Evolutionary conservation across 164 flowering plant species (phyloP).

Genomic region (Tinospora cordifolia): DNA sequence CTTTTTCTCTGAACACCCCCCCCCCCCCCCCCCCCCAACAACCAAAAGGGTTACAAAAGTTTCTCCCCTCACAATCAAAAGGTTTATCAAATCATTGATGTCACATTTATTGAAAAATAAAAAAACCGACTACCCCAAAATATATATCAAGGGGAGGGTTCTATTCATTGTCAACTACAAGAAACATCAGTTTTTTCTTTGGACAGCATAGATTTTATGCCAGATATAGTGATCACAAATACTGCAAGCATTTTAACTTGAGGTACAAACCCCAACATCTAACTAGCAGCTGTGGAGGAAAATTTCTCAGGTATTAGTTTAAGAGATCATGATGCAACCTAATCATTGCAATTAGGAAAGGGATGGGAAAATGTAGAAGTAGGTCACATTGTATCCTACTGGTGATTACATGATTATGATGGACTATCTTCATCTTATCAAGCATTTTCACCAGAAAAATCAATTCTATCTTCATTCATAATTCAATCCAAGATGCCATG

Average conservation of each 20-base stretch:
- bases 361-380: too few species aligned
- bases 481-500: neutral
- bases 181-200: too few species aligned
- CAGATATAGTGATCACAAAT: too few species aligned
- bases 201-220: too few species aligned
- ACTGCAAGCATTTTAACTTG: too few species aligned
- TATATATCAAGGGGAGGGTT: neutral
- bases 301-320: neutral
- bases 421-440: neutral
- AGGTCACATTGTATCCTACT: neutral
- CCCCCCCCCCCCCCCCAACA: too few species aligned
- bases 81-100: neutral
- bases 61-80: neutral
- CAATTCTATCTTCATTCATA: neutral
- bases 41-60: constrained; percentile 6
- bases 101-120: neutral
- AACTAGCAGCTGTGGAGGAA: neutral
- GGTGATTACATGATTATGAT: neutral
- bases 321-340: too few species aligned
- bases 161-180: too few species aligned
- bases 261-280: too few species aligned
- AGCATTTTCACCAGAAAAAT: neutral
- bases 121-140: neutral
- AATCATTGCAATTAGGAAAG: neutral
- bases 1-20: too few species aligned